These are phyloP conservation scores for Nothophoma quercina DNA, from an alignment of 2,329 filamentous ascomycete species.

Conservation along the genomic window DNA sequence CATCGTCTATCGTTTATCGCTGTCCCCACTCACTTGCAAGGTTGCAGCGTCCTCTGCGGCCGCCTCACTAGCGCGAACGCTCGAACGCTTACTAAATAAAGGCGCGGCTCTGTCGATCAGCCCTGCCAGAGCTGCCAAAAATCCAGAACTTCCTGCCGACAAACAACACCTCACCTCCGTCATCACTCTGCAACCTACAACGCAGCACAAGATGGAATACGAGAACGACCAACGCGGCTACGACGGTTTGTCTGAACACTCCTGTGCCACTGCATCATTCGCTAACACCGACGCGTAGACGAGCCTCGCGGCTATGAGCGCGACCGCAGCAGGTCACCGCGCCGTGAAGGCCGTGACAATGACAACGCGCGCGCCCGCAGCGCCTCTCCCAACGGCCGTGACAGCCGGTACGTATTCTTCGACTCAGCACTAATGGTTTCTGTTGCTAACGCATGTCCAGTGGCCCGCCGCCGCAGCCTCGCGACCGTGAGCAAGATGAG, in stretches of 20 bases:
- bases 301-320: conserved; percentile 70
- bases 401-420: conserved; percentile 43
- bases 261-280: conserved; percentile 15
- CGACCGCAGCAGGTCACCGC: conserved; percentile 72
- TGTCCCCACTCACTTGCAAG: conserved; percentile 31
- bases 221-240: conserved; percentile 71
- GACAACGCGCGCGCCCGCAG: conserved; percentile 69
- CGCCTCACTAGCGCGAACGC: conserved; percentile 36
- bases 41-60: conserved; percentile 26
- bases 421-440: background rate
- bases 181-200: conserved; percentile 31
- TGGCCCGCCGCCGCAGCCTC: conserved; percentile 57
- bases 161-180: conserved; percentile 33
- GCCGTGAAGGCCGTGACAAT: conserved; percentile 56
- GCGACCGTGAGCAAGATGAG: conserved; percentile 74
- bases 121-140: conserved; percentile 36
- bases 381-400: conserved; percentile 68
- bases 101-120: conserved; percentile 43
- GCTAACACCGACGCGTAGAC: conserved; percentile 50
- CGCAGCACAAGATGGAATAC: conserved; percentile 66
- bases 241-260: conserved; percentile 62
- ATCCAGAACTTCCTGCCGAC: conserved; percentile 29
- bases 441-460: conserved; percentile 44
- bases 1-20: conserved; percentile 2
- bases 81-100: conserved; percentile 39